Base-by-base conservation (phyloP, 192 early-diverging fungal genomes). In the Mortierella hygrophila region DNA sequence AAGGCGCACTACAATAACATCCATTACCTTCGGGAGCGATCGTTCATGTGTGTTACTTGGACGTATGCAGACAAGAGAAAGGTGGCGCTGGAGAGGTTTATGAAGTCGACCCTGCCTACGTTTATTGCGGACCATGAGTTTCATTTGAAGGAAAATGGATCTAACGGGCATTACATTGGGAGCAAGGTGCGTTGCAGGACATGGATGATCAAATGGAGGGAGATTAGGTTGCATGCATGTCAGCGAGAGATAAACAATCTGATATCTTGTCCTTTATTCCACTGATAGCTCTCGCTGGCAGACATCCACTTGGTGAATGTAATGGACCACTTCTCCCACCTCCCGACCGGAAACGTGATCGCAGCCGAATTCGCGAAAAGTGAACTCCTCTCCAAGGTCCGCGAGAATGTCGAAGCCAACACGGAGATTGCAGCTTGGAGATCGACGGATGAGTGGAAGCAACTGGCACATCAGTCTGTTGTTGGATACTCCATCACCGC, bases 51-150 rank as follows among this genome's bases (percentile, higher is more conserved):
- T 20, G 74, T 85, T 13, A 80, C 83, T 2, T 85, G 83, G 78
- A 85, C 83, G 4, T 79, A 74, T 42, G 52, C 37, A 3, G 84
- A 86, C 65, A 81, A 86, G 76, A 57, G 79, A 23, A 86, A 81
- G 54, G 32, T 52, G 0, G 79, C 63, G 15, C 26, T 80, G 26
- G 79, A 80, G 15, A 86, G 26, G 8, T 81, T 80, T 16, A 46
- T 78, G 71, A 74, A 55, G 3, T 37, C 42, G 8, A 70, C 65
- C 1, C 26, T 86, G 23, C 84, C 84, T 44, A 10, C 23, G 2
- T 86, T 80, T 52, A 86, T 86, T 70, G 79, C 54, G 21, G 74
- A 74, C 35, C 84, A 86, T 52, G 79, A 86, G 42, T 78, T 78
- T 37, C 84, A 86, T 40, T 49, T 86, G 20, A 75, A 71, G 78